Evolutionary conservation across 2,329 filamentous ascomycete genomes (phyloP).

Genomic region (Trichophyton rubrum): DNA sequence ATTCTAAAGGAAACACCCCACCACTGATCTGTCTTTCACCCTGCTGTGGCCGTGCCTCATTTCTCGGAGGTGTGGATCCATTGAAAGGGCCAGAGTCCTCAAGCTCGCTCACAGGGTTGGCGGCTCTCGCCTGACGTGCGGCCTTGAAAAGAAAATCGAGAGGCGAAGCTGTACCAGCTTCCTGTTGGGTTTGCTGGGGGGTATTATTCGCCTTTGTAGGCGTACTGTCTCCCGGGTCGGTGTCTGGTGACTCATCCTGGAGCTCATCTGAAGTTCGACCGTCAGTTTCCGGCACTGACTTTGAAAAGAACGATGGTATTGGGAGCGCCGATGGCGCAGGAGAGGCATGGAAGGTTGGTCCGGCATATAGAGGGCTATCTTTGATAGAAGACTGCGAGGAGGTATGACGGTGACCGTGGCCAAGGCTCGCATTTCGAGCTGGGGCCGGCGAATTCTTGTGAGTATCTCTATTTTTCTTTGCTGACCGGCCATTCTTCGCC

Average conservation of each 20-base stretch:
- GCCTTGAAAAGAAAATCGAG: constrained; percentile 85
- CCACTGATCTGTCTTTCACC: constrained; percentile 36
- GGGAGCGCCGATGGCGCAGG: constrained; percentile 82
- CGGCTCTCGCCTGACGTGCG: constrained; percentile 53
- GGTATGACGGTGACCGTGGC: constrained; percentile 21
- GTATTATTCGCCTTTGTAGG: constrained; percentile 33
- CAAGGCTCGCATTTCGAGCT: background rate
- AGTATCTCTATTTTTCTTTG: constrained; percentile 25
- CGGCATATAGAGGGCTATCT: constrained; percentile 53
- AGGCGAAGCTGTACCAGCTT: constrained; percentile 50
- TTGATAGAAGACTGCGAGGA: constrained; percentile 30
- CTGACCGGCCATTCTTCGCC: constrained; percentile 27
- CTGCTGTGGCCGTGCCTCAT: constrained; percentile 23
- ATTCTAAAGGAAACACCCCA: constrained; percentile 55
- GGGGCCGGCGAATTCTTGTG: background rate
- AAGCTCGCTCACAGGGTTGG: constrained; percentile 39
- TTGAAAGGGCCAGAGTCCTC: constrained; percentile 13
- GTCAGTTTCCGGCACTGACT: constrained; percentile 55
- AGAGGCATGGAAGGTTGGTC: constrained; percentile 87
- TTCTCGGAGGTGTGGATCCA: background rate
- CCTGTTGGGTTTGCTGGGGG: constrained; percentile 18
- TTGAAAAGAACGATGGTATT: constrained; percentile 77
- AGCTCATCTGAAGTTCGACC: constrained; percentile 24
- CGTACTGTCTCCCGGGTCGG: constrained; percentile 27
- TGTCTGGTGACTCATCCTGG: constrained; percentile 29